Percentiles rank a stretch among this genome's conserved stretches.
phyloP scores from a whole-genome alignment of 2,329 filamentous ascomycete genomes.

The Chaetomium strumarium region DNA sequence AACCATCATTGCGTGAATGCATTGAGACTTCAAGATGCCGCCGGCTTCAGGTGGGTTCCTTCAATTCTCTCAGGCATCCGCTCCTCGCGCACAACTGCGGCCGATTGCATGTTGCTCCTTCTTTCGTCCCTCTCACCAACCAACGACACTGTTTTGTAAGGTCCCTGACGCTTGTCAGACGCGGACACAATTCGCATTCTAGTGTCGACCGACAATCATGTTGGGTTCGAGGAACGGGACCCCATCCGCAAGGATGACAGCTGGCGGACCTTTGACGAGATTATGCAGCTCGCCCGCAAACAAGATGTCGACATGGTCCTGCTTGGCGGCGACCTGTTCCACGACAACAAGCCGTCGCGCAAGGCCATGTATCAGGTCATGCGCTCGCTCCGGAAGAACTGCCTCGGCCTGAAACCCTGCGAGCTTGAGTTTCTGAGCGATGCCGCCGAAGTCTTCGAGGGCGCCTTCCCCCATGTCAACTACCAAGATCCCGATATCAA shows the following conservation, averaged over 20 bases:
- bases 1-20: neutral
- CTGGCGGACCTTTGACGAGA: slow-evolving; percentile 93
- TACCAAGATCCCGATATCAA: slow-evolving; percentile 98
- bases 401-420: slow-evolving; percentile 90
- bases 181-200: slow-evolving; percentile 91
- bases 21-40: slow-evolving; percentile 21
- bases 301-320: slow-evolving; percentile 97
- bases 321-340: slow-evolving; percentile 89
- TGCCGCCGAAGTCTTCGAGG: slow-evolving; percentile 82
- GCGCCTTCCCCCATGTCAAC: slow-evolving; percentile 88
- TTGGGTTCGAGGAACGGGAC: slow-evolving; percentile 91
- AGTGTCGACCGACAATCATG: slow-evolving; percentile 94
- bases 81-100: neutral
- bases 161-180: slow-evolving; percentile 29
- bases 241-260: slow-evolving; percentile 93
- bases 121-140: neutral
- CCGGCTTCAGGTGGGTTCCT: slow-evolving; percentile 23
- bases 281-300: slow-evolving; percentile 80
- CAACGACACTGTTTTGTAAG: slow-evolving; percentile 8
- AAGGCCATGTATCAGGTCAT: slow-evolving; percentile 98
- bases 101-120: neutral
- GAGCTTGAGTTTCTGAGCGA: slow-evolving; percentile 93
- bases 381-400: slow-evolving; percentile 87
- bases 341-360: slow-evolving; percentile 94
- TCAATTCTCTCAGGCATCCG: neutral